Evolutionary conservation across 257 asterid genomes (phyloP).

Genomic region (Ajuga chamaepitys): DNA sequence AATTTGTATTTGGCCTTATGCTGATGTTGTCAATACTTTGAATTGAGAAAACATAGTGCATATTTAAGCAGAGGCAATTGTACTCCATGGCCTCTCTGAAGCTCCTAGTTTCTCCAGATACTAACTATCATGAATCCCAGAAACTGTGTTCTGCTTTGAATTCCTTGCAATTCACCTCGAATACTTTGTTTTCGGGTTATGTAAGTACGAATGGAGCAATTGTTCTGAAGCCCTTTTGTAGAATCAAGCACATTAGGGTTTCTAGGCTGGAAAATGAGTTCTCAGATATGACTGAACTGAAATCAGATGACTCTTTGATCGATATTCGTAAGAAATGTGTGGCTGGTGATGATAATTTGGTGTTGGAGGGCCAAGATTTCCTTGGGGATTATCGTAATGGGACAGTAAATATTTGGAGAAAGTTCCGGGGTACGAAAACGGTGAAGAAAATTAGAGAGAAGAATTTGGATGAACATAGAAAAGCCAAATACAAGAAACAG

Average conservation of each 20-base stretch:
- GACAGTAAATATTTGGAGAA: conserved; percentile 45
- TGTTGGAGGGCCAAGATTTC: conserved; percentile 16
- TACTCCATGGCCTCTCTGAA: conserved; percentile 59
- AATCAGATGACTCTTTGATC: conserved; percentile 11
- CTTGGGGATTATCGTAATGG: conserved; percentile 19
- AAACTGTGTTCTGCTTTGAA: conserved; percentile 23
- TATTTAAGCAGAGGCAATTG: conserved; percentile 23
- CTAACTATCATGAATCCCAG: conserved; percentile 36
- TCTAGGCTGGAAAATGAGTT: conserved; percentile 46
- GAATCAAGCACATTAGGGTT: conserved; percentile 42
- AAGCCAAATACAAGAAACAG: conserved; percentile 16
- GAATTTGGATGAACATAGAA: conserved; percentile 15
- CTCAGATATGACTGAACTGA: conserved; percentile 22
- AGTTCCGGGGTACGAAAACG: conserved; percentile 27
- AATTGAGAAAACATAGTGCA: conserved; percentile 5
- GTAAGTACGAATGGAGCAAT: conserved; percentile 35
- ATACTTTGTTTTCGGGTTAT: conserved; percentile 37
- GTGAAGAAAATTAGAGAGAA: conserved; percentile 16
- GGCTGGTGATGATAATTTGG: conserved; percentile 27
- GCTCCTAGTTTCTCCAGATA: conserved; percentile 40
- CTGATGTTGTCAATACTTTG: not conserved
- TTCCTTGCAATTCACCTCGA: conserved; percentile 28
- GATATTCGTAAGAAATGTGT: conserved; percentile 18
- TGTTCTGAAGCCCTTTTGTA: conserved; percentile 36
- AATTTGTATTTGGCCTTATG: not conserved